Conservation (phyloP, 1,284 basidiomycete species). For the Boletus albobrunnescens region DNA sequence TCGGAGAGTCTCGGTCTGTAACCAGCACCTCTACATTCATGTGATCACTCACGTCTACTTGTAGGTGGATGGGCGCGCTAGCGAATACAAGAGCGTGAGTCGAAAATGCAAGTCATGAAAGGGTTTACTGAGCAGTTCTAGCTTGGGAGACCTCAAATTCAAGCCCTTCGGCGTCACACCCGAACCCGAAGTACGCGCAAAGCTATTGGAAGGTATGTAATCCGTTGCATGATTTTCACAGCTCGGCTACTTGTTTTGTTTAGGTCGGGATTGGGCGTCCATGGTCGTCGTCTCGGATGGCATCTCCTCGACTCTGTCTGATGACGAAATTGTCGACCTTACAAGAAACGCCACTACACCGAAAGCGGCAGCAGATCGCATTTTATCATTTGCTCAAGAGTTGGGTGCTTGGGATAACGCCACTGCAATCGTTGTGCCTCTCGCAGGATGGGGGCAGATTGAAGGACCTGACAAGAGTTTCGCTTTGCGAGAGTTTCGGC, state of each 20-base stretch:
- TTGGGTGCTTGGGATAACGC: conserved; percentile 90
- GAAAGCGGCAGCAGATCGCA: conserved; percentile 74
- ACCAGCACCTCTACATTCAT: neutral
- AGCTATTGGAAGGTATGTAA: conserved; percentile 66
- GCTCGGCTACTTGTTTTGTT: conserved; percentile 3
- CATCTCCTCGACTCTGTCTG: conserved; percentile 84
- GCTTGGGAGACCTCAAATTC: conserved; percentile 87
- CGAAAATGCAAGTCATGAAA: neutral
- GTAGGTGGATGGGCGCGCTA: conserved; percentile 92
- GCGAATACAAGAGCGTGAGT: conserved; percentile 87
- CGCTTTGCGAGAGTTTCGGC: conserved; percentile 76
- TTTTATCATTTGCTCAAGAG: conserved; percentile 87
- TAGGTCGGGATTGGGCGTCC: conserved; percentile 76
- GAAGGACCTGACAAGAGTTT: conserved; percentile 78
- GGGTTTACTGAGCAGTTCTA: conserved; percentile 30
- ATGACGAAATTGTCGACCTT: conserved; percentile 93
- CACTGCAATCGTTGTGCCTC: conserved; percentile 88
- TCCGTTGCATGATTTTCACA: neutral
- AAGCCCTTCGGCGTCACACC: conserved; percentile 91
- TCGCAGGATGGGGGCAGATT: conserved; percentile 87
- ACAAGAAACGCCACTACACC: conserved; percentile 73
- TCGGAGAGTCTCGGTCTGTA: conserved; percentile 82
- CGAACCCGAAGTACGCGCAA: conserved; percentile 88
- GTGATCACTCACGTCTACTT: conserved; percentile 4
- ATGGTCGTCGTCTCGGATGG: conserved; percentile 86